Percentiles rank a stretch among this genome's conserved stretches.
phyloP scores from a whole-genome alignment of 345 rosid genomes.

The Cardiospermum halicacabum region DNA sequence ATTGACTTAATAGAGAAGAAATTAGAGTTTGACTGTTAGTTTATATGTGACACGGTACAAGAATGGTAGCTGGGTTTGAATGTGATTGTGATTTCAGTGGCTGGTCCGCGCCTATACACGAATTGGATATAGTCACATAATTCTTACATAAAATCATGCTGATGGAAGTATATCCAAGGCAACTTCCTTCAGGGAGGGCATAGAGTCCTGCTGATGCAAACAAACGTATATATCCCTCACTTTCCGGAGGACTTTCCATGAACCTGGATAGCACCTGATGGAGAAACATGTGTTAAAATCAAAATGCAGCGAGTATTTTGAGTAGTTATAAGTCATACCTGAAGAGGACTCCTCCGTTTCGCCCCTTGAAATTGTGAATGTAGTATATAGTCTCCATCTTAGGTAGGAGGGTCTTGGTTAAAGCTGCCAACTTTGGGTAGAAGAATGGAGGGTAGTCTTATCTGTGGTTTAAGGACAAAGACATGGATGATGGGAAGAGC shows the following conservation, averaged over 20 bases:
- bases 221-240: constrained; percentile 35
- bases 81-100: no score
- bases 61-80: no score
- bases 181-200: constrained; percentile 95
- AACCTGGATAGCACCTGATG: constrained; percentile 80
- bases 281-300: not conserved
- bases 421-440: constrained; percentile 88
- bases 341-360: constrained; percentile 80
- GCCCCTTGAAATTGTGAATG: constrained; percentile 91
- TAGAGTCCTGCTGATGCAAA: constrained; percentile 67
- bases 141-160: no score
- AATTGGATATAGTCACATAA: no score
- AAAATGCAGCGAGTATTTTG: not conserved
- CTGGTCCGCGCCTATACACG: no score
- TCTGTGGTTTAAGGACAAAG: constrained; percentile 31
- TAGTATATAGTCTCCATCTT: constrained; percentile 87
- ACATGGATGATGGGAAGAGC: not conserved
- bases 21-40: no score
- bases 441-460: constrained; percentile 89
- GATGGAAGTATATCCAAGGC: constrained; percentile 77
- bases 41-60: no score
- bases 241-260: constrained; percentile 81
- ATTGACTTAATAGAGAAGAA: no score
- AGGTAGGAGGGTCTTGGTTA: constrained; percentile 66
- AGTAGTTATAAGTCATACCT: constrained; percentile 37